A percentile compares a stretch with the other conserved stretches of the same genome.
These are phyloP conservation scores for Geotrichum klebahnii DNA, from an alignment of 1,139 yeast genomes.

Conservation along the genomic window DNA sequence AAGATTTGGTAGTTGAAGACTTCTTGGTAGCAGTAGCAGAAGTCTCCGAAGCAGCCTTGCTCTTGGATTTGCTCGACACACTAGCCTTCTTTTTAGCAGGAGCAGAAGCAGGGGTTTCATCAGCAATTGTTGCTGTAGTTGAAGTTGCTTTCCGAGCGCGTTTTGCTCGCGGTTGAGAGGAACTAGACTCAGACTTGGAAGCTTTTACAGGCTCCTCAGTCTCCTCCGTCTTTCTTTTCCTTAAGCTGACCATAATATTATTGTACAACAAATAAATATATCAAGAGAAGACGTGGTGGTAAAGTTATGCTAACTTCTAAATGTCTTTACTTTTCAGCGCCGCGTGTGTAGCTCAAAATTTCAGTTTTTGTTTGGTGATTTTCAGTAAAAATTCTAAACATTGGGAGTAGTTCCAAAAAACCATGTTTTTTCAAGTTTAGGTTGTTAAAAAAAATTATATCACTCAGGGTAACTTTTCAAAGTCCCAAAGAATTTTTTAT, in stretches of 20 bases:
- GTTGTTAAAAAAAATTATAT: not conserved
- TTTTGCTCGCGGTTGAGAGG: conserved; percentile 14
- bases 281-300: not conserved
- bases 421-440: too few species aligned
- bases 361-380: not conserved
- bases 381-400: too few species aligned
- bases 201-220: not conserved
- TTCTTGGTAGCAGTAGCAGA: conserved; percentile 5
- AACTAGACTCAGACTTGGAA: not conserved
- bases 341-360: not conserved
- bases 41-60: not conserved
- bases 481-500: conserved; percentile 1
- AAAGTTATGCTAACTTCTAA: not conserved
- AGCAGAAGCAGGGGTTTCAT: conserved; percentile 8
- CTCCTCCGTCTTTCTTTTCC: not conserved
- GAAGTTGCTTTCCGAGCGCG: conserved; percentile 18
- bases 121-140: conserved; percentile 15
- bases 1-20: conserved; percentile 2
- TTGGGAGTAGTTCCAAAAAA: too few species aligned
- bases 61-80: conserved; percentile 3
- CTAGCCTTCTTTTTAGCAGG: conserved; percentile 8
- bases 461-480: conserved; percentile 8
- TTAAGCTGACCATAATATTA: not conserved
- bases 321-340: not conserved
- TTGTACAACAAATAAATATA: too few species aligned